phyloP scores from a whole-genome alignment of 2,329 filamentous ascomycete genomes.

The Westerdykella ornata region DNA sequence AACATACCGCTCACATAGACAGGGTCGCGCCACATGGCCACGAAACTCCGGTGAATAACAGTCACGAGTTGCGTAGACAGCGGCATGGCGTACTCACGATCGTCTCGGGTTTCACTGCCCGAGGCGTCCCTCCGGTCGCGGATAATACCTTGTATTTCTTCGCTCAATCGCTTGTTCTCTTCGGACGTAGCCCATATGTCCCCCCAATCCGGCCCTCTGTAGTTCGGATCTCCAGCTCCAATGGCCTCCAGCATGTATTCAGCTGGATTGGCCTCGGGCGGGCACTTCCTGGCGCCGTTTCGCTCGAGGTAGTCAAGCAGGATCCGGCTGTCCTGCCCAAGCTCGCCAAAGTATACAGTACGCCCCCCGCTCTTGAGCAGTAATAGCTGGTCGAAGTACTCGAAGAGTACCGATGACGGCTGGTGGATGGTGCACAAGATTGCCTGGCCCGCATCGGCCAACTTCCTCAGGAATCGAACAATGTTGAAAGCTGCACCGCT shows the following conservation, averaged over 20 bases:
- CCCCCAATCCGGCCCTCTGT: conserved; percentile 43
- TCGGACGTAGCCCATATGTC: conserved; percentile 40
- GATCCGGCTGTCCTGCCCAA: conserved; percentile 39
- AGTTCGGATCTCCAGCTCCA: conserved; percentile 39
- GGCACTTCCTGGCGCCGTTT: conserved; percentile 50
- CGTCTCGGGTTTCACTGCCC: conserved; percentile 33
- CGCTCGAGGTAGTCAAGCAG: conserved; percentile 46
- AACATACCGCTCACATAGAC: conserved; percentile 62
- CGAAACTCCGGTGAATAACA: conserved; percentile 46
- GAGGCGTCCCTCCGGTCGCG: conserved; percentile 29
- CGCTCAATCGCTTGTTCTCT: conserved; percentile 34
- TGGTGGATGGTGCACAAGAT: conserved; percentile 66
- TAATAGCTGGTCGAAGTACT: conserved; percentile 60
- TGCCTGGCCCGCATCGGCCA: conserved; percentile 60
- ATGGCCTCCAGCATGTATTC: conserved; percentile 48
- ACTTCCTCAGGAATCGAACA: conserved; percentile 58
- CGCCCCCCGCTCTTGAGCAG: conserved; percentile 59
- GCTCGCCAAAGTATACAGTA: conserved; percentile 60
- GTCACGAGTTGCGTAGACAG: conserved; percentile 38
- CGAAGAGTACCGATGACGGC: conserved; percentile 60
- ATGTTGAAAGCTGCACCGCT: conserved; percentile 61
- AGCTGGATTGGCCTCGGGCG: conserved; percentile 48
- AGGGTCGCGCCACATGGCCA: conserved; percentile 58
- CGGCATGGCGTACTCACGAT: conserved; percentile 42
- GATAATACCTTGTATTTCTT: conserved; percentile 40